Evolutionary conservation across 2,329 filamentous ascomycete species (phyloP), one percentile per base, ranked within the genome.

Genomic region (Albifimbria verrucaria): DNA sequence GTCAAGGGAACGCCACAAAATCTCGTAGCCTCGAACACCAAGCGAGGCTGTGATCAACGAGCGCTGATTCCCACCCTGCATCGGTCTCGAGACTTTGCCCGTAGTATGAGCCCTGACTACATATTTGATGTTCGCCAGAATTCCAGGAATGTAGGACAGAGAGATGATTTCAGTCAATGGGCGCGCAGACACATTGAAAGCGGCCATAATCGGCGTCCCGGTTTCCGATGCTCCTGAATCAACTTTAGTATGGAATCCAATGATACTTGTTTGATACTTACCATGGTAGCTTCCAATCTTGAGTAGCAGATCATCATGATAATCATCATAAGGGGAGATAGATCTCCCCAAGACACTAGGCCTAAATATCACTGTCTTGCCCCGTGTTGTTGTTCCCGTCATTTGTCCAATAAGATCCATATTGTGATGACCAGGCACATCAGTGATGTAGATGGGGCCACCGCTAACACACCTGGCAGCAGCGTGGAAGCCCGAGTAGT

Each of bases 391-490:
- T 11, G 79, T 75, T 0, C 88, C 92, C 0, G 89, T 92, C 80
- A 97, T 92, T 67, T 95, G 87, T 24, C 78, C 72, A 55, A 99
- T 88, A 17, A 99, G 71, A 6, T 79, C 71, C 25, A 92, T 64
- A 63, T 96, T 81, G 68, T 97, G 91, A 55, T 90, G 74, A 0
- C 91, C 92, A 0, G 93, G 93, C 1, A 85, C 81, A 69, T 99
- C 94, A 0, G 93, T 97, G 67, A 99, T 92, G 63, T 95, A 97
- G 41, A 99, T 88, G 0, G 93, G 94, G 0, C 94, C 94, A 9
- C 94, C 94, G 47, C 88, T 92, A 10, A 99, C 78, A 68, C 91
- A 96, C 46, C 94, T 82, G 2, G 92, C 92, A 1, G 94, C 93
- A 4, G 90, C 94, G 62, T 99, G 94, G 66, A 94, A 96, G 0